Conservation (phyloP, 2,329 filamentous ascomycete species). For the Triangularia setosa region DNA sequence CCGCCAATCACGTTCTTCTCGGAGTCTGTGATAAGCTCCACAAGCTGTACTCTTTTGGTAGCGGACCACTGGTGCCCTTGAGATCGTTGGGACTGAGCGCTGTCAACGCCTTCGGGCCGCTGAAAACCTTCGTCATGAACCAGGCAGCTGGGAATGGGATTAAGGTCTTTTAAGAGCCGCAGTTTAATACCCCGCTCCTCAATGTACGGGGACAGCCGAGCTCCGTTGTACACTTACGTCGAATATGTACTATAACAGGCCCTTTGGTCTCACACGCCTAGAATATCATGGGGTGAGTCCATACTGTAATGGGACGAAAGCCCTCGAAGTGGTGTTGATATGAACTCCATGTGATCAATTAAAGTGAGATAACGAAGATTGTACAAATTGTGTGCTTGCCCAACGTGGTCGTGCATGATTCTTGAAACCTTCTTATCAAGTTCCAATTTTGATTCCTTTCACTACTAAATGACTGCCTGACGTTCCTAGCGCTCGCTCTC, state of each 20-base stretch:
- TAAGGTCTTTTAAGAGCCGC: constrained; percentile 36
- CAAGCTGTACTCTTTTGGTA: constrained; percentile 80
- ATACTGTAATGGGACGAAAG: not conserved
- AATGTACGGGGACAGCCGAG: not conserved
- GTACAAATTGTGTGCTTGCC: not conserved
- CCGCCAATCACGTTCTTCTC: constrained; percentile 73
- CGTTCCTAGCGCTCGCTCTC: not conserved
- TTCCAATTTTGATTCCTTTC: not conserved
- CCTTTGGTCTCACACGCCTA: not conserved
- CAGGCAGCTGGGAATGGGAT: constrained; percentile 56
- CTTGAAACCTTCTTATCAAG: not conserved
- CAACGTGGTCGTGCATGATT: not conserved
- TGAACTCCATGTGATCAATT: not conserved
- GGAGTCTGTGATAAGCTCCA: constrained; percentile 87
- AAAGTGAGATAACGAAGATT: not conserved
- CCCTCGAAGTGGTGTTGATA: not conserved
- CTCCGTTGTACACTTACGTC: not conserved
- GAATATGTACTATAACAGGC: not conserved
- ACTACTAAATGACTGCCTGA: not conserved
- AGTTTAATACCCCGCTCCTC: constrained; percentile 5
- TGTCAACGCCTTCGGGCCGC: constrained; percentile 67
- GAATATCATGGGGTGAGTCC: not conserved
- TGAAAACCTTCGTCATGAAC: constrained; percentile 86
- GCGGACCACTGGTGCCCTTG: constrained; percentile 74
- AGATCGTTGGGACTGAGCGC: constrained; percentile 72